Evolutionary conservation across 1,284 basidiomycete species (phyloP).

Genomic region (Fomitopsis schrenkii): DNA sequence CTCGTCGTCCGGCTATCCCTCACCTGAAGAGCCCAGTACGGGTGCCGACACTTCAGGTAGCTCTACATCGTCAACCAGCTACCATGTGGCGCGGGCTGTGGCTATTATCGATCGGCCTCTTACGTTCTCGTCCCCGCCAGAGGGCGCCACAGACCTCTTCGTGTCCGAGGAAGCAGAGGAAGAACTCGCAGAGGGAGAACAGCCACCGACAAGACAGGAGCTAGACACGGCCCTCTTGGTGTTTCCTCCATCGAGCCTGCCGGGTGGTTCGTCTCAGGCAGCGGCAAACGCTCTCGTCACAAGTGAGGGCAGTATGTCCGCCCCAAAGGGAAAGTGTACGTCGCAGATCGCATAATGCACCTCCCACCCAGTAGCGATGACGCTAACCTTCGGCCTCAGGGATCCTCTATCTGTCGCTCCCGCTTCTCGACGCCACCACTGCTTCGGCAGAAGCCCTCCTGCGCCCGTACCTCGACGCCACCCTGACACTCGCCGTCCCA

Average conservation of each 20-base stretch:
- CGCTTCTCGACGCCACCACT: conserved; percentile 27
- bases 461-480: conserved; percentile 55
- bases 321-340: conserved; percentile 82
- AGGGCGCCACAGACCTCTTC: background rate
- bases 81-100: conserved; percentile 57
- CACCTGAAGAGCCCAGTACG: conserved; percentile 8
- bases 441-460: conserved; percentile 45
- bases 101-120: conserved; percentile 58
- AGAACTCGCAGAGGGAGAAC: conserved; percentile 18
- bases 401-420: conserved; percentile 59
- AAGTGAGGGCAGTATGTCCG: conserved; percentile 82
- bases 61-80: background rate
- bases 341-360: conserved; percentile 4
- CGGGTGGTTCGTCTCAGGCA: conserved; percentile 39
- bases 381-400: conserved; percentile 32
- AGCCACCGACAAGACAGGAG: conserved; percentile 11
- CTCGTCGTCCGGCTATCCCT: conserved; percentile 34
- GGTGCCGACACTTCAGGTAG: background rate
- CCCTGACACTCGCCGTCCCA: conserved; percentile 35
- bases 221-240: conserved; percentile 75
- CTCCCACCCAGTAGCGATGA: background rate
- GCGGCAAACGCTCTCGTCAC: conserved; percentile 73
- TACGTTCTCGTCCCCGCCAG: conserved; percentile 26
- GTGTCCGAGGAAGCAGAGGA: conserved; percentile 14
- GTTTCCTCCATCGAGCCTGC: conserved; percentile 71